Conservation (phyloP, 441 rosid species). For the Jatropha podagrica region DNA sequence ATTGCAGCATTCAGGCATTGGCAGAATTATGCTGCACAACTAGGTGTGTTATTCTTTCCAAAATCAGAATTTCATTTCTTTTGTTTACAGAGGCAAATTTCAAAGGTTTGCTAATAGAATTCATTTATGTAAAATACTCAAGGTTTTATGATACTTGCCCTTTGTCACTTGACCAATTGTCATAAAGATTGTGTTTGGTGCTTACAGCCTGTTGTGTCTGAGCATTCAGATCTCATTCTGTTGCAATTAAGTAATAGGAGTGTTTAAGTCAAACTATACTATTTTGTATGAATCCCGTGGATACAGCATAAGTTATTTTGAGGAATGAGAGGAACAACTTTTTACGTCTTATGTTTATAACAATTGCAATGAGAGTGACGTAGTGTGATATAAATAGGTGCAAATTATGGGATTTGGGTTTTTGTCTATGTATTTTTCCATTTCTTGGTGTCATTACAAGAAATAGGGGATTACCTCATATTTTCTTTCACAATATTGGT, state of each 20-base stretch:
- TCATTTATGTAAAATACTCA: neutral
- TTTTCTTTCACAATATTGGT: neutral
- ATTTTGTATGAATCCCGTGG: neutral
- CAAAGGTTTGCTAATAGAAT: neutral
- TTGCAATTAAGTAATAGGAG: neutral
- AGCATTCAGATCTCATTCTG: neutral
- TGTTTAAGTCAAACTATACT: neutral
- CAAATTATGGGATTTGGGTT: neutral
- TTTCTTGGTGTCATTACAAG: neutral
- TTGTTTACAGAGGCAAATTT: neutral
- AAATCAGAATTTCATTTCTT: neutral
- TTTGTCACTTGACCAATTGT: neutral
- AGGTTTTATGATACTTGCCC: neutral
- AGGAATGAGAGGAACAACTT: neutral
- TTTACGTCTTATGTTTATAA: neutral
- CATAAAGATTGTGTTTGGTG: neutral
- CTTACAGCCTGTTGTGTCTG: neutral
- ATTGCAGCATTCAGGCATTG: slow-evolving; percentile 56
- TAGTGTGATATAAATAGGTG: neutral
- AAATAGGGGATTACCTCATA: neutral
- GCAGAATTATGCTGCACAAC: slow-evolving; percentile 71
- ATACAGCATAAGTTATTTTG: neutral
- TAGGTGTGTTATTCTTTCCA: slow-evolving; percentile 44
- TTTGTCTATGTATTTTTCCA: neutral
- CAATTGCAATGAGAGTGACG: neutral